Conservation (phyloP, 148 eudicot genomes). For the Silene latifolia region DNA sequence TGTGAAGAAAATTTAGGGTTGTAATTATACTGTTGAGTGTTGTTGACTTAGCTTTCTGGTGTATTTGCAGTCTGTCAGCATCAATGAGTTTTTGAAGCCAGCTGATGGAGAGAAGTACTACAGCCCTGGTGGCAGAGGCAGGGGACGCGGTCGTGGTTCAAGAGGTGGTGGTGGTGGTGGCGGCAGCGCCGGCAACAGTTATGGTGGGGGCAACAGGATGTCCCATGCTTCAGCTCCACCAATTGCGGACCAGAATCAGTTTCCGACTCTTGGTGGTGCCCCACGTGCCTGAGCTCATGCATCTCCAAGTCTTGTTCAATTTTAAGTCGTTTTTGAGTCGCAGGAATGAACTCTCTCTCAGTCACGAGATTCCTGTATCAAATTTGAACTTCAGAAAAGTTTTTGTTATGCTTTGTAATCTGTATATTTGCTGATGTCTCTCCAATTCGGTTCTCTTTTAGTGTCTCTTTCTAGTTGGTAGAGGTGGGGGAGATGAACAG, state of each 20-base stretch:
- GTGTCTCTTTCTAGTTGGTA: neutral
- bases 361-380: conserved; percentile 31
- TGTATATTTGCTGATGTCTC: conserved; percentile 25
- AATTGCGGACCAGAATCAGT: conserved; percentile 76
- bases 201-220: conserved; percentile 33
- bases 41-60: neutral
- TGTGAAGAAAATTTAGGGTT: neutral
- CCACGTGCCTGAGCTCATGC: conserved; percentile 11
- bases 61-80: conserved; percentile 63
- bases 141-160: conserved; percentile 72
- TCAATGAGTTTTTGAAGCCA: conserved; percentile 91
- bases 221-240: conserved; percentile 47
- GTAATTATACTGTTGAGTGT: neutral
- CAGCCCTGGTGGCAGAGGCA: conserved; percentile 59
- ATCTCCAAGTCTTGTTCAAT: neutral
- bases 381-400: conserved; percentile 11
- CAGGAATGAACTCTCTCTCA: conserved; percentile 28
- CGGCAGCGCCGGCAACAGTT: conserved; percentile 35
- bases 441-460: conserved; percentile 7
- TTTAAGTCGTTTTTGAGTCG: conserved; percentile 22
- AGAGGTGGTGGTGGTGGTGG: conserved; percentile 44
- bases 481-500: conserved; percentile 4
- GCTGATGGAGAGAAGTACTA: conserved; percentile 72
- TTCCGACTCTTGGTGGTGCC: conserved; percentile 63
- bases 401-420: conserved; percentile 14